Conservation (phyloP, 2,329 filamentous ascomycete species). For the Endothia cerciana region DNA sequence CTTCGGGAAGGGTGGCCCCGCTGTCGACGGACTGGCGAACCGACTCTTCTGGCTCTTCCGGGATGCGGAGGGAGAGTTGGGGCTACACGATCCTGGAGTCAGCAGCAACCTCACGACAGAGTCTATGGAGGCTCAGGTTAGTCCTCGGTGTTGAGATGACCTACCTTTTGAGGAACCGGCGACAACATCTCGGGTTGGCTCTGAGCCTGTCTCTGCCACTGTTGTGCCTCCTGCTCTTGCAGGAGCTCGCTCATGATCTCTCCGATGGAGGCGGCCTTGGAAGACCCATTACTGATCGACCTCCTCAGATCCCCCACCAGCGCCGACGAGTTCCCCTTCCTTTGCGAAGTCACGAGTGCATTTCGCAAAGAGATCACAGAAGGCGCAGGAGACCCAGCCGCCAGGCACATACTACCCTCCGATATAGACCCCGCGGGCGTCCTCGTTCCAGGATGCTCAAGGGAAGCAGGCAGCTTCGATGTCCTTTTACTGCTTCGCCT, state of each 20-base stretch:
- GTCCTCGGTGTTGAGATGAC: background rate
- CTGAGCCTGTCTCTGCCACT: constrained; percentile 6
- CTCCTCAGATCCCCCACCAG: constrained; percentile 10
- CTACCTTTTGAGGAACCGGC: constrained; percentile 20
- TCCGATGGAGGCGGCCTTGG: constrained; percentile 3
- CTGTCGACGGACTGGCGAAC: background rate
- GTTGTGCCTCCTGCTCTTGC: background rate
- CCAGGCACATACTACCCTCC: background rate
- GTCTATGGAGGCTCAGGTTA: too few species aligned
- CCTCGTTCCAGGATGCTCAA: background rate
- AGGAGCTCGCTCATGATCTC: background rate
- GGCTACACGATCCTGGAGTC: background rate
- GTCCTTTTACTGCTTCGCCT: constrained; percentile 5
- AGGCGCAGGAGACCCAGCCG: constrained; percentile 6
- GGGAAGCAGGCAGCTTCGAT: background rate
- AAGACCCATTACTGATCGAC: constrained; percentile 1
- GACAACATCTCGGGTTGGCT: constrained; percentile 9
- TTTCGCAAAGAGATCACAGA: background rate
- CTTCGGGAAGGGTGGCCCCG: background rate
- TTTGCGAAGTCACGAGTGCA: background rate
- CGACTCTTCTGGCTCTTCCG: constrained; percentile 6
- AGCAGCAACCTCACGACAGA: background rate
- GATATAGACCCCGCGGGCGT: background rate
- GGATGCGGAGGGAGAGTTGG: constrained; percentile 13
- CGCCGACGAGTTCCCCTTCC: background rate